phyloP scores from a whole-genome alignment of 2,329 filamentous ascomycete genomes.

The Fusarium nodosum region DNA sequence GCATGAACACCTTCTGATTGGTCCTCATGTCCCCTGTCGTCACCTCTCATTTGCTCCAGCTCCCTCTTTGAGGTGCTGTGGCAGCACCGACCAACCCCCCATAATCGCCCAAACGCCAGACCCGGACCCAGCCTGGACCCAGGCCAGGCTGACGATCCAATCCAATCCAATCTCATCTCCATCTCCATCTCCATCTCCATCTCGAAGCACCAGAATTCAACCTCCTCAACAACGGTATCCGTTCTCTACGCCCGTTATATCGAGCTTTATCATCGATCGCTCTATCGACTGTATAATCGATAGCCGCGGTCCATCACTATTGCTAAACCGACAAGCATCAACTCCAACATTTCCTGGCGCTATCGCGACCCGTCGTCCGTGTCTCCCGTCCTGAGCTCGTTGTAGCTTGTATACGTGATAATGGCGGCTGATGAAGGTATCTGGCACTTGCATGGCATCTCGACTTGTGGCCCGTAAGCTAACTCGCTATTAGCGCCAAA shows the following conservation, averaged over 20 bases:
- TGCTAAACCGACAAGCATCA: constrained; percentile 7
- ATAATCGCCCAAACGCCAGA: constrained; percentile 41
- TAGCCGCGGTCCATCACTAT: constrained; percentile 7
- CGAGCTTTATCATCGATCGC: constrained; percentile 24
- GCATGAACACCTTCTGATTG: constrained; percentile 43
- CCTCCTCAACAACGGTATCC: constrained; percentile 31
- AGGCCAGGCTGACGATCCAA: constrained; percentile 44
- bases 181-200: constrained; percentile 47
- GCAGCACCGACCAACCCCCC: constrained; percentile 48
- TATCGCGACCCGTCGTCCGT: constrained; percentile 35
- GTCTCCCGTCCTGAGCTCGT: constrained; percentile 44
- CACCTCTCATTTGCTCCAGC: constrained; percentile 40
- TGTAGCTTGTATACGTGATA: constrained; percentile 50
- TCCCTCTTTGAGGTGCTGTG: constrained; percentile 24
- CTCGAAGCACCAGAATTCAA: constrained; percentile 39
- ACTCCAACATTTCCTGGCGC: constrained; percentile 26
- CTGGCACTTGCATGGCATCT: constrained; percentile 6
- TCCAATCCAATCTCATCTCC: constrained; percentile 42
- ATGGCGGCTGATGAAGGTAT: constrained; percentile 50
- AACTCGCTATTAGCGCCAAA: constrained; percentile 68
- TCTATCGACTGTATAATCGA: constrained; percentile 16
- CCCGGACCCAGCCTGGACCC: constrained; percentile 24
- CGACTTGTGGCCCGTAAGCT: constrained; percentile 24
- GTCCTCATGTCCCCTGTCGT: constrained; percentile 19
- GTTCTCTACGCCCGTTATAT: constrained; percentile 22